phyloP scores from a whole-genome alignment of 73 alveolate genomes.

The Tetrahymena elliotti region DNA sequence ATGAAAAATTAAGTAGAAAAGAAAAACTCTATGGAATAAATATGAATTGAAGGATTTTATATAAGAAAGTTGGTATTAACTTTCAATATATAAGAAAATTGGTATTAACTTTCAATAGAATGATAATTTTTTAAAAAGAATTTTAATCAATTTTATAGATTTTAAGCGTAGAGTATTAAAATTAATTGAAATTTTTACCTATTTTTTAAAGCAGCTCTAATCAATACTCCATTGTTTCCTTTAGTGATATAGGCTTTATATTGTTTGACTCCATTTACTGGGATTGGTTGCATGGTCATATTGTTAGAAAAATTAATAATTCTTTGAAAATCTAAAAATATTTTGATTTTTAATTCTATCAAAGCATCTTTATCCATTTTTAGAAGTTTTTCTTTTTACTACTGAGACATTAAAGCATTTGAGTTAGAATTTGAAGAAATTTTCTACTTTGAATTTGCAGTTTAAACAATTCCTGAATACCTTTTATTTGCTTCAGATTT shows the following conservation, averaged over 20 bases:
- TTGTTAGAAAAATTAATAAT: neutral
- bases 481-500: neutral
- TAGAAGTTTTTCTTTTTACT: neutral
- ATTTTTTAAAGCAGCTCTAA: conserved; percentile 9
- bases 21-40: no score
- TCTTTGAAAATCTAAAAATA: neutral
- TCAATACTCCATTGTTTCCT: conserved; percentile 30
- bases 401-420: neutral
- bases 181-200: neutral
- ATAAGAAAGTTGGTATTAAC: no score
- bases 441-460: neutral
- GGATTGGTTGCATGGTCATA: neutral
- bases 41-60: no score
- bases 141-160: no score
- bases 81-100: no score
- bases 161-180: no score
- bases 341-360: neutral
- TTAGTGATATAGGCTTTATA: conserved; percentile 29
- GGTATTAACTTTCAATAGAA: no score
- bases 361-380: neutral
- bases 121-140: no score
- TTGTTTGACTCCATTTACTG: neutral
- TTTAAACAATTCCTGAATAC: neutral
- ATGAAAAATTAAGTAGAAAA: no score
- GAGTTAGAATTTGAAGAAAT: neutral